Evolutionary conservation across 176 grass and related monocot species (phyloP), one percentile per base, ranked within the genome.

Genomic region (Bolboschoenus planiculmis): DNA sequence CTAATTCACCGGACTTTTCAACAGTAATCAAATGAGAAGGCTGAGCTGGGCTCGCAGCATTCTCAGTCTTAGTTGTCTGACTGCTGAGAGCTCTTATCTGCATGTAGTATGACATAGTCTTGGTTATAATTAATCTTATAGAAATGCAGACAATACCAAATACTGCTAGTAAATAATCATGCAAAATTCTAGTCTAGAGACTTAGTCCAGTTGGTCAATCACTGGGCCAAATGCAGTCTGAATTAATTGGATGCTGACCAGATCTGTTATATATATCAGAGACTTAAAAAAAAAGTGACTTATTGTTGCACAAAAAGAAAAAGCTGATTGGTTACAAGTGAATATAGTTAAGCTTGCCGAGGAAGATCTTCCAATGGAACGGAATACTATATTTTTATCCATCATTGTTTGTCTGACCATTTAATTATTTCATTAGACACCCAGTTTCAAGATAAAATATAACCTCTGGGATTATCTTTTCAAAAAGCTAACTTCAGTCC

Each of bases 31-130:
- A 31, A 33, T 77, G 51, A 53, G 72, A 77, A 77, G 72, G 27
- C 46, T 33, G 46, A 10, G 24, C 2, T 51, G 72, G 72, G 72
- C 27, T 77, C 14, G 13, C 46, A 53, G 46, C 1, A 53, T 27
- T 77, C 46, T 53, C 46, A 77, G 14, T 77, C 14, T 77, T 31
- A 20, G 20, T 33, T 10, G 2, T 53, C 46, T 77, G 72, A 33
- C 47, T 77, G 44, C 72, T 53, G 46, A 77, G 44, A 77, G 4
- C 53, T 77, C 24, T 50, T 53, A 77, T 53, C 72, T 77, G 72
- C 72, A 77, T 31, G 42, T 53, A 16, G 31, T 76, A 30, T 77
- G 33, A 77, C 15, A 20, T 51, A 9, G 3, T 53, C 5, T 10
- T 53, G 72, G 24, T 77, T 77, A 77, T 14, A 53, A 20, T 16